A percentile compares a stretch with the other conserved stretches of the same genome.
These are phyloP conservation scores for Penicillium sp. DNA, from an alignment of 2,329 filamentous ascomycete species.

Conservation along the genomic window DNA sequence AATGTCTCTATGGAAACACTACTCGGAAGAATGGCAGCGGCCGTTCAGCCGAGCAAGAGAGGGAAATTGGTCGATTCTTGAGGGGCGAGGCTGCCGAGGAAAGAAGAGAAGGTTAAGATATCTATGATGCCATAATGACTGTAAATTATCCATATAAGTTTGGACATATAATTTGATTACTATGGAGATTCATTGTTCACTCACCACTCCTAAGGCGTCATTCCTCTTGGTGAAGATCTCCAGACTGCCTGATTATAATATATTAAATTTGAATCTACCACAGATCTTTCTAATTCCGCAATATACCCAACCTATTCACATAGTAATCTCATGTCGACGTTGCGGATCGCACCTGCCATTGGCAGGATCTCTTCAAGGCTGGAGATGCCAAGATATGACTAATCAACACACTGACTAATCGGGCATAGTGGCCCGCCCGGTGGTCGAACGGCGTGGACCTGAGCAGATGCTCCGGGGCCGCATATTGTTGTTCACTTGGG, in stretches of 20 bases:
- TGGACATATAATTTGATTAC: background rate
- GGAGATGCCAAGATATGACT: background rate
- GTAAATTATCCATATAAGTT: background rate
- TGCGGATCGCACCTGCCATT: background rate
- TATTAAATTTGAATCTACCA: too few relatives aligned
- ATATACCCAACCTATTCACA: too few relatives aligned
- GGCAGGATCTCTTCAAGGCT: background rate
- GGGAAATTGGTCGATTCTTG: constrained; percentile 52
- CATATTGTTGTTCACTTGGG: constrained; percentile 1
- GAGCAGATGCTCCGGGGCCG: background rate
- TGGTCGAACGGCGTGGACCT: background rate
- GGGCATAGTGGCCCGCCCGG: background rate
- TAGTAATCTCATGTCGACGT: too few relatives aligned
- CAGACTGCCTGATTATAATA: too few relatives aligned
- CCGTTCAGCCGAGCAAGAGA: constrained; percentile 30
- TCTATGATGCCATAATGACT: background rate
- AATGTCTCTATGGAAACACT: constrained; percentile 73
- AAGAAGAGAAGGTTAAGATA: constrained; percentile 29
- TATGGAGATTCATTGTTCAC: too few relatives aligned
- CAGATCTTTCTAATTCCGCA: too few relatives aligned
- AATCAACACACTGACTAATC: constrained; percentile 2
- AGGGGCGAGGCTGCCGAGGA: constrained; percentile 57
- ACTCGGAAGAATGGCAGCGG: constrained; percentile 27
- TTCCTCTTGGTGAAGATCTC: too few relatives aligned
- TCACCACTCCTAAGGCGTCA: too few relatives aligned